Base-by-base conservation (phyloP, 257 asterid genomes). In the Penstemon davidsonii region DNA sequence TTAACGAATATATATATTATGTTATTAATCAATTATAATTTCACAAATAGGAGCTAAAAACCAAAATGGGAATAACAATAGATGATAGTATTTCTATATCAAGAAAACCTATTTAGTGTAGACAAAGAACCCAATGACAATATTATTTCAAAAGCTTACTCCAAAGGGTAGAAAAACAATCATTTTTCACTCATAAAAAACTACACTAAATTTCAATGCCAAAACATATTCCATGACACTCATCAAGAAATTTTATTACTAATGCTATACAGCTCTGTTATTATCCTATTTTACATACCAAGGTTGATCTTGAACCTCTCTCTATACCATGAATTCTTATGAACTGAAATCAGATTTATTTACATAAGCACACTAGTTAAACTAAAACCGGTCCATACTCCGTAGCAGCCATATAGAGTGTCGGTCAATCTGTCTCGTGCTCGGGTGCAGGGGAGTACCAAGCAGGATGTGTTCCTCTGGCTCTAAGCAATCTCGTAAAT, bases 381-480 rank as follows among this genome's bases (percentile, higher is more conserved):
- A 52, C 47, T 19, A n/a, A 33, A 55, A 10, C 56, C 45, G 6
- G 36, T 72, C 13, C 15, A 50, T 11, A 3, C 33, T 7, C 1
- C 15, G 36, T 25, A 58, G 25, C 36, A 37, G 42, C 19, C 38
- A 15, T 8, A 45, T 40, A 15, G 9, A 19, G 43, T 40, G 8
- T 5, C 38, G 0, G 10, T 80, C 81, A 88, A 72, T 64, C 71
- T 0, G 84, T 73, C 55, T 80, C 83, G 5, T 76, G 85, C 47
- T 92, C 93, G 6, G 88, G 95, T 45, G 78, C 79, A 13, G 84
- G 89, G 64, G 96, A 71, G 74, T 88, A 88, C 97, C 95, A 87
- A 40, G 88, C 96, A 40, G 97, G 89, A 46, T 42, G 67, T 38
- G 55, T 78, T 40, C 97, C 99, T 69, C 74, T 84, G 38, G 86